phyloP scores from a whole-genome alignment of 371 early-diverging fungal genomes.

The Parasitella parasitica region DNA sequence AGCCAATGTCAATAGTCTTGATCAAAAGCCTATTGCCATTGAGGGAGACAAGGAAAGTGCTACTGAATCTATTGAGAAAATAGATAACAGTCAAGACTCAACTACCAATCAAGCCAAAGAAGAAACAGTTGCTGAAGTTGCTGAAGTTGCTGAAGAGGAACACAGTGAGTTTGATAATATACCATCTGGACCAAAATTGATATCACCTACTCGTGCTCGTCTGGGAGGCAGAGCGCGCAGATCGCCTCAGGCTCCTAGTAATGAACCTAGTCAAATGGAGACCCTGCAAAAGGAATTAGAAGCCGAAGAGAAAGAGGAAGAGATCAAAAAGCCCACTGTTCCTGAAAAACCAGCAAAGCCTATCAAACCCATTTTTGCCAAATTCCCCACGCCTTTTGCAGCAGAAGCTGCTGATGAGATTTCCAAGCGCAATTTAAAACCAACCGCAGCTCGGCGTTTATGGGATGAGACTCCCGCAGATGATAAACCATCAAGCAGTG shows the following conservation, averaged over 20 bases:
- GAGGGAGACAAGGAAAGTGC: background rate
- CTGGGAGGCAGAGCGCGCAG: constrained; percentile 32
- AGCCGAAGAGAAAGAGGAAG: constrained; percentile 1
- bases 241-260: constrained; percentile 18
- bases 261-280: constrained; percentile 48
- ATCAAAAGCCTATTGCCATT: background rate
- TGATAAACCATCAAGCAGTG: constrained; percentile 14
- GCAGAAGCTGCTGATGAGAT: constrained; percentile 38
- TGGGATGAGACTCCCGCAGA: constrained; percentile 41
- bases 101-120: background rate
- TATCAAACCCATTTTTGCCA: constrained; percentile 63
- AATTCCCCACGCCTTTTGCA: constrained; percentile 66
- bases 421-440: constrained; percentile 40
- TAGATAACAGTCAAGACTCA: constrained; percentile 1
- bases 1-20: background rate
- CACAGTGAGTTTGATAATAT: constrained; percentile 15
- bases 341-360: constrained; percentile 52
- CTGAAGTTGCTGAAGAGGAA: constrained; percentile 8
- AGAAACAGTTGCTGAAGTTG: constrained; percentile 2
- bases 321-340: constrained; percentile 18
- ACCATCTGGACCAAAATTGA: constrained; percentile 47
- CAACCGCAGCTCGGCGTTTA: constrained; percentile 40
- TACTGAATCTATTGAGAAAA: background rate
- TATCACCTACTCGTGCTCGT: constrained; percentile 36
- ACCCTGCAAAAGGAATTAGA: constrained; percentile 39